Conservation (phyloP, 2,329 filamentous ascomycete species). For the Cladosporium sp. region DNA sequence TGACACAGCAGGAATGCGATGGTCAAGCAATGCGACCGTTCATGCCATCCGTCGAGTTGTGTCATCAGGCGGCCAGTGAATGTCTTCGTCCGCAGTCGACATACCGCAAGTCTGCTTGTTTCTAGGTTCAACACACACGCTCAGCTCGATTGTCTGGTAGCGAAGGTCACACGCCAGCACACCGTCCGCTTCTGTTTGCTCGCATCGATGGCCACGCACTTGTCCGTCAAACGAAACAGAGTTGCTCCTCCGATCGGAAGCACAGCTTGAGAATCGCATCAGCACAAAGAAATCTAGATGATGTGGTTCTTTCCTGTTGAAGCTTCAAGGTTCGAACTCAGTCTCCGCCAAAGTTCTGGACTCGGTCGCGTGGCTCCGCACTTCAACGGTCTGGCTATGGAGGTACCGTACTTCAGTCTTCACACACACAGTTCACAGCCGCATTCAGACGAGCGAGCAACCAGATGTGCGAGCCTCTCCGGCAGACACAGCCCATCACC, state of each 20-base stretch:
- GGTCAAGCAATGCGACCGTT: neutral
- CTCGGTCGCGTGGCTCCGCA: conserved; percentile 9
- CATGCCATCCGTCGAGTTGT: neutral
- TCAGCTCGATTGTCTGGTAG: neutral
- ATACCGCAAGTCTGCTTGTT: conserved; percentile 1
- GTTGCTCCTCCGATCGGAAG: neutral
- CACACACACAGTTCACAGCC: neutral
- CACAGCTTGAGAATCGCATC: neutral
- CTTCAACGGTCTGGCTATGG: conserved; percentile 18
- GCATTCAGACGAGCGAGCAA: neutral
- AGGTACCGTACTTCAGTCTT: neutral
- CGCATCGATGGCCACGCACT: neutral
- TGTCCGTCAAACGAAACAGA: neutral
- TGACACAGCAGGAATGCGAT: neutral
- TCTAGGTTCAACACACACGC: neutral
- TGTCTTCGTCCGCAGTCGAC: neutral
- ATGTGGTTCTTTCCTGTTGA: neutral
- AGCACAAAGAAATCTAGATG: neutral
- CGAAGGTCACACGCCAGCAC: conserved; percentile 2
- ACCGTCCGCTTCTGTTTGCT: neutral
- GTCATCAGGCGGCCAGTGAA: conserved; percentile 2
- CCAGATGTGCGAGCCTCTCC: neutral
- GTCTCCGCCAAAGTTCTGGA: conserved; percentile 11
- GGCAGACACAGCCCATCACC: neutral
- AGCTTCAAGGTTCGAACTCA: conserved; percentile 4